Percentiles rank a stretch among this genome's conserved stretches.
phyloP scores from a whole-genome alignment of 2,329 filamentous ascomycete species.

The Ascochyta pisi region DNA sequence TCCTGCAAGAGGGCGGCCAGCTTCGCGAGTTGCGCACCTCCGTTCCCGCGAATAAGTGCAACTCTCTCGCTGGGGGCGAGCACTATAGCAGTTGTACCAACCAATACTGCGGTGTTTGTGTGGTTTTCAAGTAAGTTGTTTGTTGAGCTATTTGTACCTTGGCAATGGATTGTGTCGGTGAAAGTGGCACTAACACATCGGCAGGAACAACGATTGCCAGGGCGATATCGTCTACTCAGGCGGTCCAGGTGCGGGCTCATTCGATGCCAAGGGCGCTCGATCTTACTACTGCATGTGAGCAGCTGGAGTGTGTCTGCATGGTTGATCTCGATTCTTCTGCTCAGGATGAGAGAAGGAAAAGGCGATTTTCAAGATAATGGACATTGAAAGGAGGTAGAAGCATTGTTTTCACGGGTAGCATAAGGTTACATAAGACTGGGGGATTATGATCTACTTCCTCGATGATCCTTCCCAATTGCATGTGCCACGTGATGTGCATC shows the following conservation, averaged over 20 bases:
- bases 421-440: neutral
- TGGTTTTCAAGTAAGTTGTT: conserved; percentile 4
- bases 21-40: conserved; percentile 6
- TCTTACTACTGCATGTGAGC: conserved; percentile 9
- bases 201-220: conserved; percentile 6
- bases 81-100: conserved; percentile 2
- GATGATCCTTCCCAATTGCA: neutral
- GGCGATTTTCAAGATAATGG: neutral
- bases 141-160: no score
- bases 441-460: neutral
- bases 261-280: conserved; percentile 5
- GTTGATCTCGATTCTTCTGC: no score
- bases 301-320: neutral
- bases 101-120: conserved; percentile 11
- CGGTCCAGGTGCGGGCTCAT: neutral
- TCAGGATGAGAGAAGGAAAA: no score
- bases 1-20: neutral
- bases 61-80: neutral
- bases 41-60: conserved; percentile 2
- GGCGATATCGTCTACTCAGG: conserved; percentile 4
- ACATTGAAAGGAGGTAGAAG: neutral
- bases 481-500: neutral
- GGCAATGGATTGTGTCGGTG: no score
- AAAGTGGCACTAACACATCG: neutral
- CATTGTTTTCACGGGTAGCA: neutral